Evolutionary conservation across 2,329 filamentous ascomycete genomes (phyloP), one percentile per base, ranked within the genome.

Genomic region (Aspergillus udagawae): DNA sequence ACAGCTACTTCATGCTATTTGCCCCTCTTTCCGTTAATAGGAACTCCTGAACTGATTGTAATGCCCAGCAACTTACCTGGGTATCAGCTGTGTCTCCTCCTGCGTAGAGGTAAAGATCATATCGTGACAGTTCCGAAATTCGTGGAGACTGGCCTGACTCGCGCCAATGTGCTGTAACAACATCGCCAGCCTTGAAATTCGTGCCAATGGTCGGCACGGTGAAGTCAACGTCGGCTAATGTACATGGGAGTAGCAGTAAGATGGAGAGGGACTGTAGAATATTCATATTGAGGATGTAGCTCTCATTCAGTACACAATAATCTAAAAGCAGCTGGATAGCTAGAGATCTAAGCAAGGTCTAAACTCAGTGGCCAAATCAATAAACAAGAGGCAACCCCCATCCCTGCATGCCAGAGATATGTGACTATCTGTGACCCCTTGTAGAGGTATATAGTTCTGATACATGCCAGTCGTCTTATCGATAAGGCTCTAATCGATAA

Each of bases 41-140:
- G 42, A 52, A 23, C 32, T 8, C 21, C 14, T 29, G 21, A 20
- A 5, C 23, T 20, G 14, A 8, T 4, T 48, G 49, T 25, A 25
- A 12, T n/a, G 38, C 29, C 1, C 23, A 14, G 35, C 6, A 47
- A 67, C 64, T 57, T 71, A 84, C 79, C 75, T 79, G 76, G 58
- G 75, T 74, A 54, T 70, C 73, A 20, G 71, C 74, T 2, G 75
- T 72, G 66, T 86, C 83, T 49, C 85, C 83, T 54, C 86, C 86
- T 6, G 83, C 81, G 65, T 83, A 84, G 23, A 89, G 74, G 62
- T 81, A 82, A 50, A 89, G 70, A 59, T 82, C 75, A 69, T 85
- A 89, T 20, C 77, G 76, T 2, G 73, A 69, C 45, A 86, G 74
- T 56, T 82, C 77, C 7, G 79, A 67, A 38, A 86, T 68, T 3